Conservation (phyloP, 2,329 filamentous ascomycete genomes). For the Pyrenophora graminea region DNA sequence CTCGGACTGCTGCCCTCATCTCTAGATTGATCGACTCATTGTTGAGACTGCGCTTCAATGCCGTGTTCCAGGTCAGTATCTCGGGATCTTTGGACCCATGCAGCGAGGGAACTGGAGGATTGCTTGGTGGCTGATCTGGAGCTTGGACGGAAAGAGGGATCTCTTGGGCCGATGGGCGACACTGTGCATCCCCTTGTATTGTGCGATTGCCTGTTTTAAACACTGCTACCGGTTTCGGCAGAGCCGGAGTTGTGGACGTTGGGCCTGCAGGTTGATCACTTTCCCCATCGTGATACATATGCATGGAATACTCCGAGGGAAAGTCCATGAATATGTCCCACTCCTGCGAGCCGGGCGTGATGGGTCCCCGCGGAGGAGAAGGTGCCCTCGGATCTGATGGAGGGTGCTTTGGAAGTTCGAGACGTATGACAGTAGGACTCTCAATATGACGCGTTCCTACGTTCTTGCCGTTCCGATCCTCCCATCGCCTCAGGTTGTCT, state of each 20-base stretch:
- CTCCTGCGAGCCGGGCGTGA: conserved; percentile 7
- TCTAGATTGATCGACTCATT: conserved; percentile 8
- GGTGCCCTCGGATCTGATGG: background rate
- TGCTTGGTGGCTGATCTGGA: background rate
- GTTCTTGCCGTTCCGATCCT: background rate
- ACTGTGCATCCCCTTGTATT: too few species aligned
- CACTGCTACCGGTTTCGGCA: background rate
- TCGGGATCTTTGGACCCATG: background rate
- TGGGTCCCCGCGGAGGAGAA: conserved; percentile 2
- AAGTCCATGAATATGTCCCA: conserved; percentile 15
- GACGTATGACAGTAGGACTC: background rate
- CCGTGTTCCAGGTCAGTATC: conserved; percentile 16
- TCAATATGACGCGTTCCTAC: too few species aligned
- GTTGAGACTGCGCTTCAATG: conserved; percentile 12
- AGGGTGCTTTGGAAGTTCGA: background rate
- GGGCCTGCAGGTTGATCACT: background rate
- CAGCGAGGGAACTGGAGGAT: too few species aligned
- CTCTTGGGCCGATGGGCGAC: background rate
- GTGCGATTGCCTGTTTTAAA: background rate
- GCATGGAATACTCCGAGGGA: background rate
- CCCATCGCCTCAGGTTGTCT: conserved; percentile 1
- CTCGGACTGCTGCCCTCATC: conserved; percentile 6
- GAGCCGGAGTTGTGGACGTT: background rate
- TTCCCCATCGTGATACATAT: background rate
- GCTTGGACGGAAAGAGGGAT: background rate